These are phyloP conservation scores for Aspergillus sp. DNA, from an alignment of 2,329 filamentous ascomycete species.

Conservation along the genomic window DNA sequence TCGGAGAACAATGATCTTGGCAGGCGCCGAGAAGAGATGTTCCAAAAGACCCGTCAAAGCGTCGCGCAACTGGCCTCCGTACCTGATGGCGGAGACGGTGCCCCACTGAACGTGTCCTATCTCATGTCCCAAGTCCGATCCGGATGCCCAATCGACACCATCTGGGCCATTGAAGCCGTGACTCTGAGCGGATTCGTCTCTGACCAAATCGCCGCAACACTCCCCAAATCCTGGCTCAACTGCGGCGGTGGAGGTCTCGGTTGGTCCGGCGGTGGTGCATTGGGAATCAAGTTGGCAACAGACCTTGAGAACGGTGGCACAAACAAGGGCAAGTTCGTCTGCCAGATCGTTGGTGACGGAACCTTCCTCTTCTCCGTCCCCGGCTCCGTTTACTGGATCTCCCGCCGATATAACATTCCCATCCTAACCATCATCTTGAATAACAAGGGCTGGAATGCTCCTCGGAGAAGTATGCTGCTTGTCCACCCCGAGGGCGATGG, in stretches of 20 bases:
- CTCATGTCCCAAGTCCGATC: conserved; percentile 51
- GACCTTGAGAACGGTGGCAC: conserved; percentile 45
- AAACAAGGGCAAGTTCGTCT: conserved; percentile 53
- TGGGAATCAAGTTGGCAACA: conserved; percentile 69
- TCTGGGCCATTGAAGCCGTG: conserved; percentile 72
- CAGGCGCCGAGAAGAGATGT: conserved; percentile 49
- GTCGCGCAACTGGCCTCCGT: conserved; percentile 52
- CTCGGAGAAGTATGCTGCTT: conserved; percentile 53
- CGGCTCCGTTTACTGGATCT: conserved; percentile 62
- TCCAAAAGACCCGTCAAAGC: conserved; percentile 52
- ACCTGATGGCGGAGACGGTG: conserved; percentile 51
- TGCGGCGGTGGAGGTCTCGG: conserved; percentile 74
- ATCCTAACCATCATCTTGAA: conserved; percentile 62
- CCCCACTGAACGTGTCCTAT: conserved; percentile 56
- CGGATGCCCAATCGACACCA: conserved; percentile 56
- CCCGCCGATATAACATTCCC: conserved; percentile 58
- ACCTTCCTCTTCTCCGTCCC: conserved; percentile 62
- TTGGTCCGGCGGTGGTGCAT: conserved; percentile 68
- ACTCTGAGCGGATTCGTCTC: conserved; percentile 62
- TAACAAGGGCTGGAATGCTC: conserved; percentile 66
- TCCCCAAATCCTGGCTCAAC: conserved; percentile 71
- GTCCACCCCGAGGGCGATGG: conserved; percentile 61
- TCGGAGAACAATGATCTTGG: conserved; percentile 43
- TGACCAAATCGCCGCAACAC: conserved; percentile 62
- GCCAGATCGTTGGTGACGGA: conserved; percentile 61